Evolutionary conservation across 495 filamentous ascomycete genomes (phyloP), one percentile per base, ranked within the genome.

Genomic region (Staphylotrichum tortipilum): DNA sequence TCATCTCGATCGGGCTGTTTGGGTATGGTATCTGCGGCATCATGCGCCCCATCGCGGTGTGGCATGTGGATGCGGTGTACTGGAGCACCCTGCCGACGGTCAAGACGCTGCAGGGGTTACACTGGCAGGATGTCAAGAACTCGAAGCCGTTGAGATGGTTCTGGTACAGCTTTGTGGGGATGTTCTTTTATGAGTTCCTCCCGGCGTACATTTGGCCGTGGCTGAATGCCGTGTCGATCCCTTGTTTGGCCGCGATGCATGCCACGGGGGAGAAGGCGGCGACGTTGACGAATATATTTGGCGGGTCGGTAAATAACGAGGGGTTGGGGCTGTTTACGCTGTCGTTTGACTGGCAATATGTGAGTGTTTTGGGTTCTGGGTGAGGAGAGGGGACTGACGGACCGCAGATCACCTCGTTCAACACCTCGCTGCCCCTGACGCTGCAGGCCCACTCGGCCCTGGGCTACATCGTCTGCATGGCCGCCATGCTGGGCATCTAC

Each of bases 211-310:
- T 81, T 15, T 68, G 76, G 24, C 66, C 76, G 0, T 69, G 73
- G 64, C 67, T 82, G 5, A 74, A 70, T 29, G 74, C 75, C 7
- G 56, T 83, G 24, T 77, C 72, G 1, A 72, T 83, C 28, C 74
- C 77, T 52, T 81, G 79, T 50, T 63, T 83, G 6, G 79, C 78
- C 9, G 47, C 57, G 0, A 54, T 52, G 57, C n/a, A 50, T 22
- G 54, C 57, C 2, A 57, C 54, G 3, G 64, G 69, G 4, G 65
- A 73, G 42, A 61, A 74, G 53, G 68, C 63, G 11, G 38, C 43
- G 34, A 73, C 82, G 3, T 80, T 84, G 60, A 79, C 78, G 44
- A 69, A 68, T 42, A 33, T 82, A 7, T 83, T 83, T 41, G 79
- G 79, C 10, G 79, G 79, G 1, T 60, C 78, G 0, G 53, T 64